A percentile compares a stretch with the other conserved stretches of the same genome.
Evolutionary conservation across 148 eudicot genomes (phyloP).

Genomic region (Cornus florida): DNA sequence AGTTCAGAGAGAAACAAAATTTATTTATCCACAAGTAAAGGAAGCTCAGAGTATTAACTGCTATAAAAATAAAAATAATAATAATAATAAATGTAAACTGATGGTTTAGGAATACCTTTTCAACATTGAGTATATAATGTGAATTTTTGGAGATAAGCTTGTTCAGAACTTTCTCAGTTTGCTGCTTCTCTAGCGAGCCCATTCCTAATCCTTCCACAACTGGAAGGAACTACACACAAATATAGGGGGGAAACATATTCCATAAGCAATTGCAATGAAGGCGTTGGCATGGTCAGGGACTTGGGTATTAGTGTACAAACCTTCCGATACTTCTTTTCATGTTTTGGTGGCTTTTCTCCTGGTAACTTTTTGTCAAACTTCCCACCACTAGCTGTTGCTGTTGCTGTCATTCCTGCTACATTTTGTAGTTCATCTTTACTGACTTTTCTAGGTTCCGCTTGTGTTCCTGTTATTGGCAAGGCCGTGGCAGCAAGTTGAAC

Average conservation of each 20-base stretch:
- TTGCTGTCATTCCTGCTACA: conserved; percentile 92
- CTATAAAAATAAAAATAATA: neutral
- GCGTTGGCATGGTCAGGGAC: neutral
- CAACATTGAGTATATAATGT: conserved; percentile 66
- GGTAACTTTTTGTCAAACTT: conserved; percentile 89
- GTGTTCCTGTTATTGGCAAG: conserved; percentile 82
- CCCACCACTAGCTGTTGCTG: conserved; percentile 91
- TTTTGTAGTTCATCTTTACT: conserved; percentile 70
- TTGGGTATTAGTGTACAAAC: conserved; percentile 26
- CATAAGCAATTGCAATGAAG: neutral
- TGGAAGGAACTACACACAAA: conserved; percentile 64
- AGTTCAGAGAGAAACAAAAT: neutral
- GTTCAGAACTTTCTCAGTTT: conserved; percentile 75
- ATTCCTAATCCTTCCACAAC: conserved; percentile 90
- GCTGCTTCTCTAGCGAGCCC: conserved; percentile 80
- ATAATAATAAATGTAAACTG: neutral
- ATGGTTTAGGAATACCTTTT: conserved; percentile 48
- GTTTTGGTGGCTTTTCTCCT: conserved; percentile 83
- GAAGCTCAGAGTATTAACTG: neutral
- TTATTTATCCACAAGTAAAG: neutral
- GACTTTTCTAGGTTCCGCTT: conserved; percentile 58
- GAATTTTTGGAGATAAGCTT: conserved; percentile 78
- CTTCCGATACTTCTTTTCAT: conserved; percentile 82
- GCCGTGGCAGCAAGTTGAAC: conserved; percentile 83
- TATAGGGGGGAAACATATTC: neutral